Percentiles rank a stretch among this genome's conserved stretches.
phyloP scores from a whole-genome alignment of 768 basidiomycete genomes.

The Tricholoma furcatifolium region DNA sequence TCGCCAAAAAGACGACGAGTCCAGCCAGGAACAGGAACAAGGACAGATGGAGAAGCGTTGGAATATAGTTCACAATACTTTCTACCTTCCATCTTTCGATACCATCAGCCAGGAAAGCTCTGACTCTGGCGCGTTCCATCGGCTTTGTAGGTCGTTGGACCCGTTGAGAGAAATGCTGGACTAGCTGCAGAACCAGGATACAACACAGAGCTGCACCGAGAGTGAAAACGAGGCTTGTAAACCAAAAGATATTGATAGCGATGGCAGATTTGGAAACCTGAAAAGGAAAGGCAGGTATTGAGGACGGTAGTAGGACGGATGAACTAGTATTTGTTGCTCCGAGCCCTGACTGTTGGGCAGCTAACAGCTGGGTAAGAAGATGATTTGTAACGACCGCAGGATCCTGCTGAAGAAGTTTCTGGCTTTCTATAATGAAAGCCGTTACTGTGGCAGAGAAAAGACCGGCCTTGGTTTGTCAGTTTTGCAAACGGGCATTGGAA shows the following conservation, averaged over 20 bases:
- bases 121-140: not conserved
- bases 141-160: not conserved
- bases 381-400: not conserved
- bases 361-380: constrained; percentile 2
- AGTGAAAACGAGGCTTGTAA: not conserved
- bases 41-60: constrained; percentile 3
- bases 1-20: constrained; percentile 2
- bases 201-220: constrained; percentile 17
- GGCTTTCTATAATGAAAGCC: constrained; percentile 3
- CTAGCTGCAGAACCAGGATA: constrained; percentile 15
- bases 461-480: too few species aligned
- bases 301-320: not conserved
- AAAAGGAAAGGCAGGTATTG: not conserved
- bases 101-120: constrained; percentile 1
- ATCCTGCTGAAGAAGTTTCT: constrained; percentile 5
- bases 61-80: constrained; percentile 1
- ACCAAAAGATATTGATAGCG: not conserved
- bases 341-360: not conserved
- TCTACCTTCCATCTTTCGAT: constrained; percentile 4
- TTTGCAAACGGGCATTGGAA: too few species aligned
- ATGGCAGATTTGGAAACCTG: not conserved
- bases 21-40: constrained; percentile 9
- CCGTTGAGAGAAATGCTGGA: not conserved
- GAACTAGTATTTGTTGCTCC: not conserved
- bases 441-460: constrained; percentile 4